Conservation (phyloP, 1,284 basidiomycete genomes). For the Ceratobasidium sp. region DNA sequence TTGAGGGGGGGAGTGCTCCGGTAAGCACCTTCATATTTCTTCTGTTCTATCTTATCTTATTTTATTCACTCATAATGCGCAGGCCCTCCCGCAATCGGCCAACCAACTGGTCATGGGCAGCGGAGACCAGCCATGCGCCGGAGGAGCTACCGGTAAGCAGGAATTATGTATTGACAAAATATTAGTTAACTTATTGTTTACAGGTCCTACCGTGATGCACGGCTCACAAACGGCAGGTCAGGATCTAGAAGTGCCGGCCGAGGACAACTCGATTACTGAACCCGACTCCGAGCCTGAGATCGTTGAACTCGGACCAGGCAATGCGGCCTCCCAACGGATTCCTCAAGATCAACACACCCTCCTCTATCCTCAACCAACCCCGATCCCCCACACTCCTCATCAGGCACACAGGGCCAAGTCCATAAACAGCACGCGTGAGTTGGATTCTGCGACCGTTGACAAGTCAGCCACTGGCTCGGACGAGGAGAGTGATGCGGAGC, state of each 20-base stretch:
- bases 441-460: no score
- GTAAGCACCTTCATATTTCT: slow-evolving; percentile 4
- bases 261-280: neutral
- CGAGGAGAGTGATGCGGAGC: neutral
- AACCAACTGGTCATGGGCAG: slow-evolving; percentile 8
- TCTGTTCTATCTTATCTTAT: no score
- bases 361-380: neutral
- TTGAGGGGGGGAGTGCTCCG: slow-evolving; percentile 36
- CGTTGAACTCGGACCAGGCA: slow-evolving; percentile 13
- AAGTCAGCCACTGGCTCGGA: no score
- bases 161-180: no score
- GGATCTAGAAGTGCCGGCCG: neutral
- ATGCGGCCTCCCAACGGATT: slow-evolving; percentile 4
- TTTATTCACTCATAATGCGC: neutral
- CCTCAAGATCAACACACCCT: neutral
- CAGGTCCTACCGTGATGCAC: no score
- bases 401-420: no score
- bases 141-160: neutral
- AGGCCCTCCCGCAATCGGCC: slow-evolving; percentile 5
- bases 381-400: no score
- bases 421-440: no score
- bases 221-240: no score
- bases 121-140: neutral
- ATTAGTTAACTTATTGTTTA: neutral
- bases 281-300: neutral